Conservation (phyloP, 1,284 basidiomycete species). For the Moniliophthora roreri region DNA sequence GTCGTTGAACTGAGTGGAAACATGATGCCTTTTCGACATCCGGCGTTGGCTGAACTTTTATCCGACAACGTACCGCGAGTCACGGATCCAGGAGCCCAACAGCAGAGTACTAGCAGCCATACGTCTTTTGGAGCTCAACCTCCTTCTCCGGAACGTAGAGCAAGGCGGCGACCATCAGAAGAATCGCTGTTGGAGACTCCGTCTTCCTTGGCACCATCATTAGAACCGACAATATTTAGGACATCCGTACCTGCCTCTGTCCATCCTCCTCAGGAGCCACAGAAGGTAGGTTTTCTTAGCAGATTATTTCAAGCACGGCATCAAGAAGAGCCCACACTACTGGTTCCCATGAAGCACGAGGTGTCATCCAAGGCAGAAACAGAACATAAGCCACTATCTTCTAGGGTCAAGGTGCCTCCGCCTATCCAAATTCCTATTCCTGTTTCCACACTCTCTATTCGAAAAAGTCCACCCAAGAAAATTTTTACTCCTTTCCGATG, state of each 20-base stretch:
- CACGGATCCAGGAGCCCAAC: not conserved
- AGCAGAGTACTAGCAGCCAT: not conserved
- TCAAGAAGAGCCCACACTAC: not conserved
- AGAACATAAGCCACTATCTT: constrained; percentile 11
- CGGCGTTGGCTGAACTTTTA: constrained; percentile 33
- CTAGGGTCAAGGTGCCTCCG: constrained; percentile 28
- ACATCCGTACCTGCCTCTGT: constrained; percentile 37
- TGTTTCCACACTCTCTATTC: constrained; percentile 22
- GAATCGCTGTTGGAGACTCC: constrained; percentile 52
- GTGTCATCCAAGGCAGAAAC: not conserved
- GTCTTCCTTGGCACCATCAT: constrained; percentile 50
- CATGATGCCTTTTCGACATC: constrained; percentile 25
- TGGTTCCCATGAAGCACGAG: not conserved
- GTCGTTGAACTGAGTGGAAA: too few species aligned
- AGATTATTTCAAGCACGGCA: constrained; percentile 26
- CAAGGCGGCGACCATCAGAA: constrained; percentile 28
- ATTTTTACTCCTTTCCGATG: constrained; percentile 64
- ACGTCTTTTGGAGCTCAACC: constrained; percentile 6
- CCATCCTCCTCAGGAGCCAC: constrained; percentile 30
- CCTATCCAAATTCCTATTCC: constrained; percentile 26
- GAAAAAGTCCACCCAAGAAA: constrained; percentile 41
- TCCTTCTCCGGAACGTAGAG: constrained; percentile 2
- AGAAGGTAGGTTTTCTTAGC: constrained; percentile 34
- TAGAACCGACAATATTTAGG: constrained; percentile 35
- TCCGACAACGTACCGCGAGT: constrained; percentile 16